Base-by-base conservation (phyloP, 441 rosid species). In the Gossypium laxum region DNA sequence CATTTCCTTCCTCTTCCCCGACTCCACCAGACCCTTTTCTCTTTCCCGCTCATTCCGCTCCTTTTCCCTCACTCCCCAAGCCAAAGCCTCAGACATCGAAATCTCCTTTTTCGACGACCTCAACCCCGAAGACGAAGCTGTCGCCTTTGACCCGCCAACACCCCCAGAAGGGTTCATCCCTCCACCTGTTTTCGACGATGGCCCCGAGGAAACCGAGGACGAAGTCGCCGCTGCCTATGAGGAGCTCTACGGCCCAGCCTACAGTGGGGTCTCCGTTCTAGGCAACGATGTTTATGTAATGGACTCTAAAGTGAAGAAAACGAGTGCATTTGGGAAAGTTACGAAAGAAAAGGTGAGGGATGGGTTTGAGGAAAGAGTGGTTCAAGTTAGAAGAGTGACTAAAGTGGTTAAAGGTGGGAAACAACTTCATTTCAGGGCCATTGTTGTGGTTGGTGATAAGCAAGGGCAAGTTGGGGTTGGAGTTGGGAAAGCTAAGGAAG, bases 351-450 rank as follows among this genome's bases (percentile, higher is more conserved):
- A 88, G 77, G 60, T 84, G 3, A 79, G 85, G 63, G 98, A 93
- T 63, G 98, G 93, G 71, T 85, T 91, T 28, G 95, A 93, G 24
- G 98, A 93, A 87, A 83, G 93, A 72, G 96, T 93, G 50, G 84
- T 91, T 47, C 92, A 90, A 74, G 93, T 88, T 3, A 74, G 96
- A 73, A 82, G 96, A 75, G 97, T 91, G 28, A 88, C 92, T 15
- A 93, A 90, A 77, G 97, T 89, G 63, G 96, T 91, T 14, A 90
- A 93, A 83, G 98, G 96, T 70, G 98, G 98, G 67, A 90, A 88
- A 72, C 90, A 88, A 51, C 72, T 91, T 81, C 88, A 88, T 65
- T 93, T 89, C 52, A 85, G 98, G 74, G 96, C 87, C 0, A 80
- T 90, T 79, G 96, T 93, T 57, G 91, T 93, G 56, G 96, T 91